Conservation (phyloP, 352 stramenopile genomes). For the Detonula confervacea region DNA sequence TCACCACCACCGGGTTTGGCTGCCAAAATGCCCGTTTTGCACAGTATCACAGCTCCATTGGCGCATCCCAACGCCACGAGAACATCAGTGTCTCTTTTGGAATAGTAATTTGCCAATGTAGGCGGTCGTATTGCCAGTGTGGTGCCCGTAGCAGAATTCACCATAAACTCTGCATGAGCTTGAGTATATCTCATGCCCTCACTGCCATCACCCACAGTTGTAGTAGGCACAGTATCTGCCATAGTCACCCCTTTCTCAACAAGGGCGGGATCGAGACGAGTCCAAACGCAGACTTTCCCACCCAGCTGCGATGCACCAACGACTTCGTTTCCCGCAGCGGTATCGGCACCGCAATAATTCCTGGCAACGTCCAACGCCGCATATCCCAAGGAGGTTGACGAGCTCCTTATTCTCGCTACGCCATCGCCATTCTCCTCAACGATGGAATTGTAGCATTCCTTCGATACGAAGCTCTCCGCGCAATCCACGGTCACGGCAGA, state of each 20-base stretch:
- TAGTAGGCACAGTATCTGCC: not conserved
- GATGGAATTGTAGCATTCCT: slow-evolving; percentile 5
- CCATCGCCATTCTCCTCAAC: not conserved
- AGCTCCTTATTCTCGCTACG: no score
- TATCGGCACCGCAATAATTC: slow-evolving; percentile 73
- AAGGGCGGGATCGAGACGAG: slow-evolving; percentile 24
- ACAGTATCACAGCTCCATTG: slow-evolving; percentile 65
- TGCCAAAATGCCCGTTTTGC: slow-evolving; percentile 58
- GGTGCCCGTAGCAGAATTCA: slow-evolving; percentile 65
- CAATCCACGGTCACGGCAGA: slow-evolving; percentile 45
- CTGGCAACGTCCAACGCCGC: slow-evolving; percentile 48
- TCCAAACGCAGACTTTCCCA: slow-evolving; percentile 41
- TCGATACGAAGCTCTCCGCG: slow-evolving; percentile 38
- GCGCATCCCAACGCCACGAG: slow-evolving; percentile 69
- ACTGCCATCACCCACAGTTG: not conserved
- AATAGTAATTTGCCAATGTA: slow-evolving; percentile 51
- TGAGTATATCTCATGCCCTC: slow-evolving; percentile 1
- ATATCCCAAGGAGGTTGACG: no score
- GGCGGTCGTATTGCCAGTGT: slow-evolving; percentile 62
- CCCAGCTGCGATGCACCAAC: slow-evolving; percentile 47
- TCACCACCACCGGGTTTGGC: slow-evolving; percentile 24
- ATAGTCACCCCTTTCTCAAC: slow-evolving; percentile 10
- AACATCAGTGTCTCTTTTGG: slow-evolving; percentile 50
- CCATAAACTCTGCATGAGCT: slow-evolving; percentile 55
- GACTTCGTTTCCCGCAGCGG: slow-evolving; percentile 59